phyloP scores from a whole-genome alignment of 192 early-diverging fungal species.

The Powellomyces hirtus region DNA sequence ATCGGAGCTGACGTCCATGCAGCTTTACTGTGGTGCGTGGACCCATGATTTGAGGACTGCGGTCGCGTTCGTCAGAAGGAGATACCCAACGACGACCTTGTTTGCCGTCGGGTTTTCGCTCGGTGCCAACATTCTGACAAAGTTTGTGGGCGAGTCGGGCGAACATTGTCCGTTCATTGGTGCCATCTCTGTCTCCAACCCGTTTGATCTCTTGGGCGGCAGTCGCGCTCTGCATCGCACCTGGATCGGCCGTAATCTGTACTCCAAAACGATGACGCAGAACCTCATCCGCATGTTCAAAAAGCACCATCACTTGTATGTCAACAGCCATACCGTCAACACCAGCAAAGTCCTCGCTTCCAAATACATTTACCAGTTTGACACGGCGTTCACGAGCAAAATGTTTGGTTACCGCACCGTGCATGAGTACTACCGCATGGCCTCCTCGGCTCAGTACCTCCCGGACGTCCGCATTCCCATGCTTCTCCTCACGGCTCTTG shows the following conservation, averaged over 20 bases:
- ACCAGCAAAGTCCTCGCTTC: conserved; percentile 51
- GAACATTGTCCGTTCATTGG: conserved; percentile 70
- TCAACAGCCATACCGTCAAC: conserved; percentile 47
- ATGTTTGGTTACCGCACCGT: conserved; percentile 79
- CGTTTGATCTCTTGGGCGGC: conserved; percentile 72
- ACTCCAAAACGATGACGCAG: conserved; percentile 57
- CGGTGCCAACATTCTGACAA: conserved; percentile 89
- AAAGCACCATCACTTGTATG: conserved; percentile 39
- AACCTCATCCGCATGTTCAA: conserved; percentile 51
- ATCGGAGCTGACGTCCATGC: conserved; percentile 70
- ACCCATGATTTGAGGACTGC: conserved; percentile 76
- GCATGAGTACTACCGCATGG: conserved; percentile 65
- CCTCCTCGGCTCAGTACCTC: conserved; percentile 36
- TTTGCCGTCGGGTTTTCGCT: conserved; percentile 87
- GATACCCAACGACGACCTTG: conserved; percentile 62
- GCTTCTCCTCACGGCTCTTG: conserved; percentile 78
- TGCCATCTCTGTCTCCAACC: conserved; percentile 80
- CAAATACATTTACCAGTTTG: conserved; percentile 75
- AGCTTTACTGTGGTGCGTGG: conserved; percentile 78
- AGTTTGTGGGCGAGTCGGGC: conserved; percentile 84
- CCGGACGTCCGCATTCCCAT: conserved; percentile 68
- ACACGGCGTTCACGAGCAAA: conserved; percentile 69
- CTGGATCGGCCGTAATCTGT: conserved; percentile 57
- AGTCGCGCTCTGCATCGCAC: conserved; percentile 47
- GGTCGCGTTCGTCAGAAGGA: conserved; percentile 51